phyloP scores from a whole-genome alignment of 2,329 filamentous ascomycete species.

The Phialophora expanda region DNA sequence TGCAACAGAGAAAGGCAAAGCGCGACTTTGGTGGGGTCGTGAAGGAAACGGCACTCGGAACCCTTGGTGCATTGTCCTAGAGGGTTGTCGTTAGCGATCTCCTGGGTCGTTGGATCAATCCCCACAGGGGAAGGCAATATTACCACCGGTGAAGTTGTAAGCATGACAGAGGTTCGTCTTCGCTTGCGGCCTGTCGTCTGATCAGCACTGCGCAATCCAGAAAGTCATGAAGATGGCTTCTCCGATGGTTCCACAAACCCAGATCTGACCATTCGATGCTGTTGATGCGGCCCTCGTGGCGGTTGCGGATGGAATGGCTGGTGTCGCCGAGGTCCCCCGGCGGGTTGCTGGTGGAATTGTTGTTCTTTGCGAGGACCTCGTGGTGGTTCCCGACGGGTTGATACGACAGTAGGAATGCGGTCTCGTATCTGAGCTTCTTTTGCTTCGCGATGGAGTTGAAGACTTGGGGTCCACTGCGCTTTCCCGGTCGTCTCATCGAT shows the following conservation, averaged over 20 bases:
- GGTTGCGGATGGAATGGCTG: background rate
- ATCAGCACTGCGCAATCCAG: background rate
- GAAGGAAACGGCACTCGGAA: conserved; percentile 76
- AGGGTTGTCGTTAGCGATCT: background rate
- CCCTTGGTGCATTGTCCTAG: conserved; percentile 86
- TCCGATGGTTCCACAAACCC: background rate
- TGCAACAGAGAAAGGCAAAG: conserved; percentile 87
- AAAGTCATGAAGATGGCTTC: background rate
- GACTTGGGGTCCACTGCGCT: background rate
- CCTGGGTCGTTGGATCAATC: background rate
- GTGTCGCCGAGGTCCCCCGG: background rate
- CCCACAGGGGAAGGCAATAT: background rate
- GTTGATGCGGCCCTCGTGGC: background rate
- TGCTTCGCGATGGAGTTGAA: background rate
- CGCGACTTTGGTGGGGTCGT: conserved; percentile 85
- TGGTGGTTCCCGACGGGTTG: background rate
- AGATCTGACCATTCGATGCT: background rate
- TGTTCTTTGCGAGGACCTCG: background rate
- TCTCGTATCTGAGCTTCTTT: background rate
- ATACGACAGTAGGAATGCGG: background rate
- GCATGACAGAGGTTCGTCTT: conserved; percentile 8
- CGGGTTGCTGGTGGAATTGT: background rate
- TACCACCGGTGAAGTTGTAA: conserved; percentile 26
- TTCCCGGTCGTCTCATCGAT: background rate
- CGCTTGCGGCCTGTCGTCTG: background rate